Evolutionary conservation across 2,329 filamentous ascomycete genomes (phyloP).

Genomic region (Metarhizium guizhouense): DNA sequence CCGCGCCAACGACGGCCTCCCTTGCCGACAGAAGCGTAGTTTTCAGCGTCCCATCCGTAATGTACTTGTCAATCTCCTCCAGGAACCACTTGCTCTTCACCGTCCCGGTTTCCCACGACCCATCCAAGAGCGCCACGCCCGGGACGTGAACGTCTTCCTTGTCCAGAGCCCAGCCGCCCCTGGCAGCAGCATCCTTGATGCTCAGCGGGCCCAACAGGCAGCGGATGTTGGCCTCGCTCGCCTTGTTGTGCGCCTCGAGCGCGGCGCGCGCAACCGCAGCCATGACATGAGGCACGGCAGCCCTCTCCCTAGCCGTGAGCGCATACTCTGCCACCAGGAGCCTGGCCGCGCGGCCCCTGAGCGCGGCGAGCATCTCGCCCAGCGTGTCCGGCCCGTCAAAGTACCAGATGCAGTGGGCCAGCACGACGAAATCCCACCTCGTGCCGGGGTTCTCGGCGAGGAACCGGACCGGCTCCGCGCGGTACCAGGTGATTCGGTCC

Average conservation of each 20-base stretch:
- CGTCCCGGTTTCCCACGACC: conserved; percentile 34
- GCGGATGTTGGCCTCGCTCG: conserved; percentile 36
- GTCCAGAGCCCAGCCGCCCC: conserved; percentile 27
- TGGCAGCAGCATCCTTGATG: conserved; percentile 26
- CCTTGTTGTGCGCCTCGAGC: conserved; percentile 30
- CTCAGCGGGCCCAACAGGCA: conserved; percentile 32
- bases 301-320: conserved; percentile 24
- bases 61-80: conserved; percentile 20
- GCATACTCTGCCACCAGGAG: conserved; percentile 20
- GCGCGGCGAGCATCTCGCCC: conserved; percentile 11
- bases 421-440: conserved; percentile 35
- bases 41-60: conserved; percentile 18
- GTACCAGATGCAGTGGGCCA: conserved; percentile 46
- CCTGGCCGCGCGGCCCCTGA: conserved; percentile 12
- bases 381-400: conserved; percentile 30
- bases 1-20: conserved; percentile 22
- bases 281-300: conserved; percentile 39
- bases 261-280: conserved; percentile 35
- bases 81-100: conserved; percentile 22
- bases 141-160: conserved; percentile 26
- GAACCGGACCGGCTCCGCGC: conserved; percentile 25
- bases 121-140: conserved; percentile 33
- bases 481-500: conserved; percentile 32
- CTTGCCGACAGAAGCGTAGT: conserved; percentile 18
- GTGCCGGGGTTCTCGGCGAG: conserved; percentile 15